These are phyloP conservation scores for Isatis tinctoria DNA, from an alignment of 345 rosid genomes.

Conservation along the genomic window DNA sequence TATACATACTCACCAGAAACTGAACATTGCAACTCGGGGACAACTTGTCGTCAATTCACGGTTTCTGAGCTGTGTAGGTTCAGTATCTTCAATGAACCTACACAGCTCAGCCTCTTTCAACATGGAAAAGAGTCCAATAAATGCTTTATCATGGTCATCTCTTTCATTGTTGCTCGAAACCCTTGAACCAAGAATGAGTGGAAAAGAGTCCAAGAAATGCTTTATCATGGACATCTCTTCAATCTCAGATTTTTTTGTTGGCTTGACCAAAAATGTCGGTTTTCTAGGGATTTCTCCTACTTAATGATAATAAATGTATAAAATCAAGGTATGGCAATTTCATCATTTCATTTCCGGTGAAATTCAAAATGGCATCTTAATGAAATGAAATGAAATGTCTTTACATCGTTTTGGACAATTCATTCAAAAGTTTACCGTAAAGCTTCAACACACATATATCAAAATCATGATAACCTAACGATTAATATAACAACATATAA, in stretches of 20 bases:
- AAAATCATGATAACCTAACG: neutral
- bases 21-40: neutral
- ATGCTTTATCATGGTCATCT: neutral
- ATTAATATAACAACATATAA: too few relatives aligned
- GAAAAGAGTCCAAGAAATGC: too few relatives aligned
- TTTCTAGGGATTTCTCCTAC: conserved; percentile 4
- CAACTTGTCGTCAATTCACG: neutral
- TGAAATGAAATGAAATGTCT: conserved; percentile 33
- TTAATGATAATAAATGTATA: conserved; percentile 4
- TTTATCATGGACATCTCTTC: too few relatives aligned
- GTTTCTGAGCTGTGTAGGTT: neutral
- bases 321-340: conserved; percentile 24
- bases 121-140: neutral
- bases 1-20: neutral
- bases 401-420: conserved; percentile 1
- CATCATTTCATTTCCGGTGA: conserved; percentile 38
- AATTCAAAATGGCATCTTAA: conserved; percentile 24
- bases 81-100: neutral
- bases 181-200: too few relatives aligned
- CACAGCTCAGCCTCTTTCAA: neutral
- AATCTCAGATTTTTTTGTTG: too few relatives aligned
- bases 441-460: neutral
- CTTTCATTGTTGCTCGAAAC: neutral
- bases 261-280: conserved; percentile 28
- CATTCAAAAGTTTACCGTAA: neutral